Base-by-base conservation (phyloP, 202 grass and related monocot species). In the Carex sylvatica region DNA sequence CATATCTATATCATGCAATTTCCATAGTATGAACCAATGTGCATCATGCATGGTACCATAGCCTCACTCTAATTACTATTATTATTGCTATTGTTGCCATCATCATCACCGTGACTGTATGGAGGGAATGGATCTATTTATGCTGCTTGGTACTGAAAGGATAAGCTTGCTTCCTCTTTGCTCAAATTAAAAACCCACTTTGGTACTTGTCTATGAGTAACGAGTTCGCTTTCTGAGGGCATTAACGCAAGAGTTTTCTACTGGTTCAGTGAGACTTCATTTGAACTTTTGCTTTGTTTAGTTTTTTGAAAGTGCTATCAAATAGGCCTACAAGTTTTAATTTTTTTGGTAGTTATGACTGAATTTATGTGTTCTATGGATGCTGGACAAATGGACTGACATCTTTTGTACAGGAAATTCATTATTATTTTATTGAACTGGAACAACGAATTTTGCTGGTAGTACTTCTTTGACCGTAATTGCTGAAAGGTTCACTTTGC, bases 61-160 rank as follows among this genome's bases (percentile, higher is more conserved):
- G 44, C 44, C 44, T 47, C 44, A 47, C 44, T 47, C 44, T 47
- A 11, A 49, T 66, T 65, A 16, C 5, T 33, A 65, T 65, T n/a
- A n/a, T n/a, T 16, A 36, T 66, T 33, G 15, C 1, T 31, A 33
- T 33, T 2, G 23, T 28, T 15, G 13, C 13, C 23, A 65, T 65
- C 62, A 33, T 31, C 62, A 30, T 65, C 62, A 65, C 26, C 62
- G 14, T 65, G 26, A 65, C 26, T 28, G 46, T 13, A 13, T 49
- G 46, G 46, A 49, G 72, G 72, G 26, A 56, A 76, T 76, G 51
- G 7, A 35, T 51, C 72, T 56, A 56, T 76, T 56, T 8, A 19
- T 56, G 51, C 51, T 0, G 51, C 72, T 76, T 76, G 72, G 51
- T 76, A 76, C 72, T 76, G 26, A 76, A 35, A 76, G 72, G 72